Evolutionary conservation across 2,329 filamentous ascomycete species (phyloP), one percentile per base, ranked within the genome.

Genomic region (Aspergillus chevalieri): DNA sequence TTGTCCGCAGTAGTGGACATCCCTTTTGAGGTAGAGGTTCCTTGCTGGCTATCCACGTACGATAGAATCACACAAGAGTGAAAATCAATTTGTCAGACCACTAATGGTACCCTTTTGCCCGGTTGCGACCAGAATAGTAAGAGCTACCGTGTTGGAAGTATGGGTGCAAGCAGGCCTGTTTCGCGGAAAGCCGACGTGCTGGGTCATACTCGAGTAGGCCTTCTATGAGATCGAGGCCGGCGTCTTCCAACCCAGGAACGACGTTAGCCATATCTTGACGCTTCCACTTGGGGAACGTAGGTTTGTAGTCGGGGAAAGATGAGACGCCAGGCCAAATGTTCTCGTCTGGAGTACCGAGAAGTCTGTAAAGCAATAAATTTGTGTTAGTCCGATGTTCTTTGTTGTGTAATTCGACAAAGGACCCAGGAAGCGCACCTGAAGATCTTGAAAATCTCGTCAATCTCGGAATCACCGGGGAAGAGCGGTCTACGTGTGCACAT

Each of bases 401-500:
- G 48, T 46, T 48, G 7, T 30, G 12, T 30, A 30, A n/a, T n/a
- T 45, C 10, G 33, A 46, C 3, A 4, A 47, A 22, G 28, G 43
- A 21, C 21, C 12, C 4, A 30, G 4, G 4, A 30, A 46, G 6
- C 78, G 62, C 75, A 89, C 88, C 85, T 82, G 84, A 95, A 95
- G 67, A 86, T 94, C 75, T 92, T 93, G 79, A 94, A 94, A 65
- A 94, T 94, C 71, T 94, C 89, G 64, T 94, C 89, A 71, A 94
- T 94, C 67, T 94, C 89, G 4, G 88, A 93, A 67, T 95, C 90
- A 51, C 90, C 90, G 10, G 90, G 89, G 76, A 95, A 95, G 41
- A 95, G 78, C 4, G 90, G 89, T 73, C 94, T 95, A 63, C 89
- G 83, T 1, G 90, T 95, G 72, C 89, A 94, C 91, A 95, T 95